Evolutionary conservation across 1,284 basidiomycete genomes (phyloP), one percentile per base, ranked within the genome.

Genomic region (Schizophyllum amplum): DNA sequence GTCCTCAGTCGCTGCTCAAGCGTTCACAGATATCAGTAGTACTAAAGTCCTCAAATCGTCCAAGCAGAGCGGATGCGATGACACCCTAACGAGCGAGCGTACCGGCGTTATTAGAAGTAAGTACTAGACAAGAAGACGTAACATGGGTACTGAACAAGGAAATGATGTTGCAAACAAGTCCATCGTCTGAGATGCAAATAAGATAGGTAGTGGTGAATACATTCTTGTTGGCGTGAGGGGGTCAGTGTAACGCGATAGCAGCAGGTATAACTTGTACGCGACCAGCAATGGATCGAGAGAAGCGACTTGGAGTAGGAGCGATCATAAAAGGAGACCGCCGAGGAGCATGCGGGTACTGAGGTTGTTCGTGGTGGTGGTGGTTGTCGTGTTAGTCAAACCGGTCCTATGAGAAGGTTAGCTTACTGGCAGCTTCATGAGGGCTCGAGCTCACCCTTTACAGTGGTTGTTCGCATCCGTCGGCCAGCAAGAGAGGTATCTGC

Each of bases 401-500:
- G 33, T 42, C 33, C 33, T 42, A 17, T 3, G 33, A 42, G 33
- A 9, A 9, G 7, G 2, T 9, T 42, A 3, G 17, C 13, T 42
- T 9, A 9, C 11, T 50, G 48, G 22, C 9, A 11, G 13, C 3
- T 11, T 15, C 13, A 4, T 50, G 24, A 33, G 53, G 27, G 67
- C 76, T 54, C 61, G 81, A 80, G n/a, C 74, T 26, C 70, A 74
- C 58, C 90, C 92, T 74, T 86, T 74, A 66, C 92, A 94, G 60
- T 86, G 75, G 63, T 91, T 83, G 66, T 95, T 95, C 1, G 82
- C 72, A 46, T 75, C 71, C 4, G 86, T 87, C 1, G 94, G 93
- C 67, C 93, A 85, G 65, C 94, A 96, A 1, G 89, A 92, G 3
- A 96, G 71, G 70, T 92, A 96, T 55, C 92, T 82, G 68, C 96